phyloP scores from a whole-genome alignment of 2,329 filamentous ascomycete species.

The Bimuria novae-zelandiae region DNA sequence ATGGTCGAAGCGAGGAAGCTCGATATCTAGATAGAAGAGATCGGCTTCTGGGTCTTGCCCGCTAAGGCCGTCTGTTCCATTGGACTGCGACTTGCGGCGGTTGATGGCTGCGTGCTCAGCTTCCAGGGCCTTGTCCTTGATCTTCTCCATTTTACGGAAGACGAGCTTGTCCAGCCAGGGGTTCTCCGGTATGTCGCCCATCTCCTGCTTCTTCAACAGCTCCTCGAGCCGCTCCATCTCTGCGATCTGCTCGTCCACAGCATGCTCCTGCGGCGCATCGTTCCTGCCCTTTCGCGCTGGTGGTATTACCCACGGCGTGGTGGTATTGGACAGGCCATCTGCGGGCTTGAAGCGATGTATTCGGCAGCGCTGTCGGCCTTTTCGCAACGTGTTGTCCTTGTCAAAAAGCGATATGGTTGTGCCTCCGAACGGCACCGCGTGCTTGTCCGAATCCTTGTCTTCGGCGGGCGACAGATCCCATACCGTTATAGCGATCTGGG shows the following conservation, averaged over 20 bases:
- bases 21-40: constrained; percentile 83
- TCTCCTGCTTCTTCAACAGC: constrained; percentile 95
- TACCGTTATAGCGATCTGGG: constrained; percentile 86
- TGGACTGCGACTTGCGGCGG: constrained; percentile 22
- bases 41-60: constrained; percentile 57
- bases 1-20: constrained; percentile 93
- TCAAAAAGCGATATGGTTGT: constrained; percentile 94
- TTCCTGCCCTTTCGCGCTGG: constrained; percentile 58
- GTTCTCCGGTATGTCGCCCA: constrained; percentile 90
- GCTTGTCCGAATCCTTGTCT: constrained; percentile 69
- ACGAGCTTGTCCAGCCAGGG: constrained; percentile 97
- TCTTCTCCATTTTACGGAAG: constrained; percentile 85
- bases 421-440: constrained; percentile 89
- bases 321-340: constrained; percentile 80
- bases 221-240: constrained; percentile 89
- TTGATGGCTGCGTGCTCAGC: constrained; percentile 46
- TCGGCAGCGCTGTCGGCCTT: constrained; percentile 88
- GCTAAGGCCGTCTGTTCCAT: constrained; percentile 17
- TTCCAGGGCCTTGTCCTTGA: constrained; percentile 48
- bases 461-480: constrained; percentile 91
- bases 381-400: constrained; percentile 85
- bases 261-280: constrained; percentile 52
- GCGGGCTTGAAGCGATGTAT: constrained; percentile 81
- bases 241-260: constrained; percentile 69
- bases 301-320: constrained; percentile 71